Evolutionary conservation across 2,329 filamentous ascomycete species (phyloP), one percentile per base, ranked within the genome.

Genomic region (Penicillium nordicum): DNA sequence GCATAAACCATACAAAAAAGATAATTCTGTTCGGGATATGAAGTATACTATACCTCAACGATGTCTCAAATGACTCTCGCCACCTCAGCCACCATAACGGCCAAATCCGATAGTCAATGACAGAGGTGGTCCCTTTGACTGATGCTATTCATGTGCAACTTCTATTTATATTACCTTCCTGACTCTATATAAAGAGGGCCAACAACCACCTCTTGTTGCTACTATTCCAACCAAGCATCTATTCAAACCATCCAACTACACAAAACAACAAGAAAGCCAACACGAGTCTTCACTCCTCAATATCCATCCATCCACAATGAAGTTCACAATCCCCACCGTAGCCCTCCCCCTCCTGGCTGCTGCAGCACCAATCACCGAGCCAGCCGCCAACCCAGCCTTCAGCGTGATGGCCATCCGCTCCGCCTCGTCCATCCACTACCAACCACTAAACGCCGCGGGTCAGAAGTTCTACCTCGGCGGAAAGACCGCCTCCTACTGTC

Each of bases 381-480:
- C 49, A 21, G 44, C 56, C 16, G 29, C 53, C 53, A 60, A 61
- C 53, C 57, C 61, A 10, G 37, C 74, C 62, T 81, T 80, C 64
- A 67, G 64, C 52, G 74, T 80, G 64, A 76, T 79, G 59, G 68
- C 76, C 67, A 58, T 71, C 47, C 77, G 76, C 65, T 78, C 76
- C 30, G 79, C 69, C 25, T 80, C 79, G 1, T 78, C 78, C 37
- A 76, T 84, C 64, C 79, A 85, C 68, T 69, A 77, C 21, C 66
- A 71, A 14, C 61, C 71, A 14, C 66, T 84, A 58, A 78, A 78
- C 42, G 82, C 82, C 36, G 70, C 72, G n/a, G 76, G 76, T 37
- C 67, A 71, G 32, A 74, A 74, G 45, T 82, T 85, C 73, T 82
- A 70, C 63, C 71, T 84, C 34, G 81, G 80, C 25, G 76, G 76